phyloP scores from a whole-genome alignment of 768 basidiomycete genomes.

The Plicaturopsis crispa region DNA sequence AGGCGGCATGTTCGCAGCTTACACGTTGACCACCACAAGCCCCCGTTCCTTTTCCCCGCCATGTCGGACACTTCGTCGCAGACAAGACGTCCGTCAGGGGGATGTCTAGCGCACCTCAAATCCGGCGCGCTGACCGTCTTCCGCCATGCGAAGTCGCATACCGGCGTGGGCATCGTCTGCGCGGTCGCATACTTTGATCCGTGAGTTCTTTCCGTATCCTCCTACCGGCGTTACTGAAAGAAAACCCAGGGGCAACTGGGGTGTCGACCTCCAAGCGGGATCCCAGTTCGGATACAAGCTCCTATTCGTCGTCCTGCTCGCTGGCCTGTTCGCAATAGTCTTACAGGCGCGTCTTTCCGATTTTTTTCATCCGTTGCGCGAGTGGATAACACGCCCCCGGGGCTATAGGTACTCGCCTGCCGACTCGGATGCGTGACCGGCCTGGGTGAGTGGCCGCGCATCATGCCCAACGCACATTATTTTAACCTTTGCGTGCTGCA shows the following conservation, averaged over 20 bases:
- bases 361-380: background rate
- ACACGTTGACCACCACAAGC: no score
- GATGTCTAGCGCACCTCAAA: no score
- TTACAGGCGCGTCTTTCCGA: slow-evolving; percentile 49
- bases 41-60: no score
- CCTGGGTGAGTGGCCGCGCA: slow-evolving; percentile 44
- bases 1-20: no score
- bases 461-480: slow-evolving; percentile 14
- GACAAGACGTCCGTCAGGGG: no score
- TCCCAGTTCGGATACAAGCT: slow-evolving; percentile 80
- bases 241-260: slow-evolving; percentile 72
- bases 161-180: slow-evolving; percentile 77
- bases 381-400: no score
- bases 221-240: background rate
- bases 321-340: slow-evolving; percentile 77
- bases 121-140: slow-evolving; percentile 14
- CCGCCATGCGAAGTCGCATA: slow-evolving; percentile 37
- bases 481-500: slow-evolving; percentile 15
- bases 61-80: no score
- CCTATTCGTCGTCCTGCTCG: slow-evolving; percentile 77
- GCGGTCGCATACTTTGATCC: slow-evolving; percentile 88
- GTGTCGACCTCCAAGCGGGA: slow-evolving; percentile 84
- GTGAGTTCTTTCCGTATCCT: slow-evolving; percentile 32
- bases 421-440: slow-evolving; percentile 81
- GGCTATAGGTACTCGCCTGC: slow-evolving; percentile 58